phyloP scores from a whole-genome alignment of 139 green algal genomes.

The Diplosphaera chodatii region DNA sequence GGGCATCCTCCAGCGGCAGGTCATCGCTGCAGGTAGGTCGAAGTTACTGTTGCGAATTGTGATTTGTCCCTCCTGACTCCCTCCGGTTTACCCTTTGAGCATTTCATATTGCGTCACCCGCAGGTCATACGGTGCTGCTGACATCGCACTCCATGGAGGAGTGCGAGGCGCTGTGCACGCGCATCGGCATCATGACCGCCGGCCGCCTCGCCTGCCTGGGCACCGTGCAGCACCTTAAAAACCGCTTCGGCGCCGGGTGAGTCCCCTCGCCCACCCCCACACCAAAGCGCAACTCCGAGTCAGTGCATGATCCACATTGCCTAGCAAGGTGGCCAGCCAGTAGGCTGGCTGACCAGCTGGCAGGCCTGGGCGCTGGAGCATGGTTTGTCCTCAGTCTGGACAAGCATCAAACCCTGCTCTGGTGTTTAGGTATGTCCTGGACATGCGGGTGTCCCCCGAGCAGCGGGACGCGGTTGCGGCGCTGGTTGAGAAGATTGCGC shows the following conservation, averaged over 20 bases:
- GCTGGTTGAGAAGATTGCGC: constrained; percentile 7
- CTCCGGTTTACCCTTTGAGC: too few relatives aligned
- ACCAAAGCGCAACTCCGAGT: too few relatives aligned
- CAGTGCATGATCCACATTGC: too few relatives aligned
- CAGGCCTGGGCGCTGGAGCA: too few relatives aligned
- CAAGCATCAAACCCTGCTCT: too few relatives aligned
- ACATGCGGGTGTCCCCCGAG: constrained; percentile 12
- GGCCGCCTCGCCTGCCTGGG: constrained; percentile 73
- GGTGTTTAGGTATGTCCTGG: constrained; percentile 25
- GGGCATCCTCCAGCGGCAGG: constrained; percentile 47
- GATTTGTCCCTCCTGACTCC: too few relatives aligned
- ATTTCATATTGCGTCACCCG: too few relatives aligned
- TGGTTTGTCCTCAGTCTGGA: too few relatives aligned
- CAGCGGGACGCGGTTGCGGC: constrained; percentile 5
- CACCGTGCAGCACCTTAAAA: constrained; percentile 79
- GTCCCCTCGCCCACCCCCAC: too few relatives aligned
- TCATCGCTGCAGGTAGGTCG: constrained; percentile 31
- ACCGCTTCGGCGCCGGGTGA: constrained; percentile 61
- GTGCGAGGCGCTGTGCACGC: constrained; percentile 79
- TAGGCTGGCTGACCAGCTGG: too few relatives aligned
- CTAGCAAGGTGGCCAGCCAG: too few relatives aligned
- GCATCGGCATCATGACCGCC: constrained; percentile 80
- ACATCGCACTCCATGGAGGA: constrained; percentile 92
- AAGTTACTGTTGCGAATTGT: too few relatives aligned
- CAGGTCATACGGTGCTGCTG: constrained; percentile 61